Conservation (phyloP, 2,329 filamentous ascomycete genomes). For the Seiridium cupressi region DNA sequence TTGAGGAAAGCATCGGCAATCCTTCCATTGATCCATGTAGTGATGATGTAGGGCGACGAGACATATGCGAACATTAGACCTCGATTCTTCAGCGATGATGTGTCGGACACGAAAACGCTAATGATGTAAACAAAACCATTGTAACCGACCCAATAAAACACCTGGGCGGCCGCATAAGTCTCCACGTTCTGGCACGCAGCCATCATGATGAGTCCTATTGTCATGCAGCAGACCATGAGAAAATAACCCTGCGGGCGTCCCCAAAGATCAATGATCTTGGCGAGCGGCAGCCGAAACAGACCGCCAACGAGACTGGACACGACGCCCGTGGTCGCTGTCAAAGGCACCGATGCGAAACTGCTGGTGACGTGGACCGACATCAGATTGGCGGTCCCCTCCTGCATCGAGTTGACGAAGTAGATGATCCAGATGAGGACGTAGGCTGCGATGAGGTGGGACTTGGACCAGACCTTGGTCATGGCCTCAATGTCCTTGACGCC, state of each 20-base stretch:
- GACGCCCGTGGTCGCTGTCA: constrained; percentile 47
- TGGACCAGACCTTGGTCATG: constrained; percentile 42
- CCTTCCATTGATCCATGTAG: constrained; percentile 58
- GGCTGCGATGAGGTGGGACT: constrained; percentile 36
- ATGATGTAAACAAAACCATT: constrained; percentile 59
- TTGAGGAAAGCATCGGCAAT: constrained; percentile 50
- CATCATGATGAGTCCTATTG: constrained; percentile 52
- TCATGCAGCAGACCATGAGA: constrained; percentile 25
- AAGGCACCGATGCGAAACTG: constrained; percentile 29
- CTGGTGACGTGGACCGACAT: constrained; percentile 42
- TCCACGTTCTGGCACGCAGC: constrained; percentile 49
- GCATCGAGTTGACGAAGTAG: constrained; percentile 43
- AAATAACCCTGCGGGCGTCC: constrained; percentile 59
- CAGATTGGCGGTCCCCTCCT: constrained; percentile 33
- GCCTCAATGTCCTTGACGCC: constrained; percentile 50
- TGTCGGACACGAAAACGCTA: constrained; percentile 66
- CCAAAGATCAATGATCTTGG: constrained; percentile 63
- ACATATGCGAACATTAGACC: constrained; percentile 55
- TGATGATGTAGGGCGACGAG: constrained; percentile 61
- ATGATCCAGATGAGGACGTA: constrained; percentile 44
- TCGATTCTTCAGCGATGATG: constrained; percentile 61
- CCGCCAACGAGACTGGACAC: constrained; percentile 49
- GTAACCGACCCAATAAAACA: constrained; percentile 61
- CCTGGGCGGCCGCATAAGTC: constrained; percentile 53
- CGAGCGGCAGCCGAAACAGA: constrained; percentile 57